Conservation (phyloP, 768 basidiomycete species). For the Tricholoma bakamatsutake region DNA sequence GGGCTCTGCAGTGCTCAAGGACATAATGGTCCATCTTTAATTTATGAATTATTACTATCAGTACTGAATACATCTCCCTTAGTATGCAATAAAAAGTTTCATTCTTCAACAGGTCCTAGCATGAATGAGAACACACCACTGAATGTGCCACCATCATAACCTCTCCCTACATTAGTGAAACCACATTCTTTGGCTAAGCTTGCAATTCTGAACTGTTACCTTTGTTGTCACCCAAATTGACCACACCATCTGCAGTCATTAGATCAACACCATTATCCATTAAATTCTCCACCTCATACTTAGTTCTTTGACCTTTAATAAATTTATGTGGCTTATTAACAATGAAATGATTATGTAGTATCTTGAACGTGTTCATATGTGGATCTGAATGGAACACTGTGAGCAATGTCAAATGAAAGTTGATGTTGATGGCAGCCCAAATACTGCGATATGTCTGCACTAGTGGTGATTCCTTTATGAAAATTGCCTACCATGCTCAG, state of each 20-base stretch:
- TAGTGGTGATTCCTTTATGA: not conserved
- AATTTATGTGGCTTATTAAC: not conserved
- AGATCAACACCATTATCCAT: not conserved
- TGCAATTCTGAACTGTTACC: not conserved
- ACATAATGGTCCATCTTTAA: not conserved
- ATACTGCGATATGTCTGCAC: not conserved
- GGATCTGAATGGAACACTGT: not conserved
- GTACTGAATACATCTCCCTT: no score
- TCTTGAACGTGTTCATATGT: not conserved
- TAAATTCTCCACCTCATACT: no score
- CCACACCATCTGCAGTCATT: not conserved
- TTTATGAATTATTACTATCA: not conserved
- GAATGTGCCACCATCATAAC: not conserved
- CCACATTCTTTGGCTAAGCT: not conserved
- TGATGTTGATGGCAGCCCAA: not conserved
- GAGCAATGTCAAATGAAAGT: not conserved
- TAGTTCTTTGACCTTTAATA: no score
- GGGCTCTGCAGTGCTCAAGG: not conserved
- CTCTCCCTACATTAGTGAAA: not conserved
- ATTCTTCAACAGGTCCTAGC: no score
- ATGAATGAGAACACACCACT: no score
- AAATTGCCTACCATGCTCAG: no score
- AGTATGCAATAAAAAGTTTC: no score
- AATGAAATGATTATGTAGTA: not conserved
- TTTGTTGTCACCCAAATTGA: not conserved